These are phyloP conservation scores for Eucalyptus pumila DNA, from an alignment of 345 rosid genomes.

Conservation along the genomic window DNA sequence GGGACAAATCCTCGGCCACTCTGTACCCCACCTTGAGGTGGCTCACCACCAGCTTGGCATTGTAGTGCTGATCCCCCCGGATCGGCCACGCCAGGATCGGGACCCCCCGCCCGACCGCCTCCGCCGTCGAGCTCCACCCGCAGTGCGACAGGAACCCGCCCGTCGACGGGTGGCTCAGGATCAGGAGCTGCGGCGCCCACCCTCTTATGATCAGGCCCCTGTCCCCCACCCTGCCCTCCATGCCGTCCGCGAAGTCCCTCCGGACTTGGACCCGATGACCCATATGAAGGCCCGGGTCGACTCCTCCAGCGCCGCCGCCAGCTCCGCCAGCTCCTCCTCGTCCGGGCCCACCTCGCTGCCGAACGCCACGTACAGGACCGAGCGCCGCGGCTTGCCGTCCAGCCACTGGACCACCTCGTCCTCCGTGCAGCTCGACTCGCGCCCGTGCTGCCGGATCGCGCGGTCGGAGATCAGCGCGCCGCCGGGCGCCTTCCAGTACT, in stretches of 20 bases:
- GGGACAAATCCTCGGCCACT: slow-evolving; percentile 11
- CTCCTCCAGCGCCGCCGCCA: background rate
- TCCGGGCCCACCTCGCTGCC: slow-evolving; percentile 5
- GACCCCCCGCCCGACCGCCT: slow-evolving; percentile 14
- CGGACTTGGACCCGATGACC: slow-evolving; percentile 4
- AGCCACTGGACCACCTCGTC: slow-evolving; percentile 1
- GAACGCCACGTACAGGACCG: slow-evolving; percentile 5
- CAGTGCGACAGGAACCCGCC: slow-evolving; percentile 32
- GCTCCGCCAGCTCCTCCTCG: background rate
- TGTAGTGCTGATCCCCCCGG: slow-evolving; percentile 17
- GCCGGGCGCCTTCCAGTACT: slow-evolving; percentile 2
- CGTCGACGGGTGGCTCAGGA: slow-evolving; percentile 21
- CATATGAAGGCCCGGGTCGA: slow-evolving; percentile 1
- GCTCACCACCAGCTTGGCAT: slow-evolving; percentile 17
- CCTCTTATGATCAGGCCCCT: slow-evolving; percentile 24
- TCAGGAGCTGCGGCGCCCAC: slow-evolving; percentile 30
- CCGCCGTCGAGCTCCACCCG: slow-evolving; percentile 34
- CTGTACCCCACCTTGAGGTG: slow-evolving; percentile 3
- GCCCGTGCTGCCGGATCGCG: background rate
- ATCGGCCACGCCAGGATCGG: slow-evolving; percentile 25
- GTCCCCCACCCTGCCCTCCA: slow-evolving; percentile 2
- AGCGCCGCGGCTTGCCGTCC: background rate
- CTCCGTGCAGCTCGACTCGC: background rate
- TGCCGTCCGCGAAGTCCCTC: background rate
- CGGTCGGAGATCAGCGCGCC: slow-evolving; percentile 8